These are phyloP conservation scores for Monilinia laxa DNA, from an alignment of 2,329 filamentous ascomycete species.

Conservation along the genomic window DNA sequence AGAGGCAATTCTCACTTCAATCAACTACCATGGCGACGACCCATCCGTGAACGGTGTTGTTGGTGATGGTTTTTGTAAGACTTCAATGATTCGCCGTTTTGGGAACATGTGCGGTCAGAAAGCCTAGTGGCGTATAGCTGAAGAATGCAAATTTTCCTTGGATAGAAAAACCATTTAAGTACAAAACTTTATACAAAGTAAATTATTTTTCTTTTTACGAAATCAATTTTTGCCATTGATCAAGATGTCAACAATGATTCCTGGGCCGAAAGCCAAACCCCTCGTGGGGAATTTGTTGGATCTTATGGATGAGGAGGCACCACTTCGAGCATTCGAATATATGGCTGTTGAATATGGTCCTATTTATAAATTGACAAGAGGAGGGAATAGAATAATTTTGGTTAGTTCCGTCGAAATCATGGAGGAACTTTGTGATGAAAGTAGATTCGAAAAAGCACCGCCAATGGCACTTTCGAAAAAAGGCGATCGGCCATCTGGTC, in stretches of 20 bases:
- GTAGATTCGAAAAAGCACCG: conserved; percentile 12
- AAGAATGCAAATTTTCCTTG: background rate
- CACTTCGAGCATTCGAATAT: conserved; percentile 14
- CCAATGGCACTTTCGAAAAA: conserved; percentile 24
- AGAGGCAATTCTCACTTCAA: background rate
- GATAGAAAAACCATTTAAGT: background rate
- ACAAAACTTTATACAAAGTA: background rate
- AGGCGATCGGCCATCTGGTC: conserved; percentile 22
- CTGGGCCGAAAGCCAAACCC: background rate
- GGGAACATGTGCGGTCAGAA: background rate
- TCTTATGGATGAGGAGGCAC: background rate
- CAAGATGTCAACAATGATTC: background rate
- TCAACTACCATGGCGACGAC: background rate
- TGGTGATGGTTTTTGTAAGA: background rate
- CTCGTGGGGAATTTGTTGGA: background rate
- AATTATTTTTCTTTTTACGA: background rate
- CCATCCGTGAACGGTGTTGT: background rate
- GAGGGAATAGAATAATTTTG: background rate
- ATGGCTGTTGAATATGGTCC: conserved; percentile 11
- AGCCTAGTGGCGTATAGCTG: background rate
- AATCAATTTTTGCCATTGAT: background rate
- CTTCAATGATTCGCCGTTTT: background rate
- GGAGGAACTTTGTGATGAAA: conserved; percentile 12
- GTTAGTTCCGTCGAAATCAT: conserved; percentile 11
- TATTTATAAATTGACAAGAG: conserved; percentile 9